Base-by-base conservation (phyloP, 208 protist species). In the Leishmania mexicana region DNA sequence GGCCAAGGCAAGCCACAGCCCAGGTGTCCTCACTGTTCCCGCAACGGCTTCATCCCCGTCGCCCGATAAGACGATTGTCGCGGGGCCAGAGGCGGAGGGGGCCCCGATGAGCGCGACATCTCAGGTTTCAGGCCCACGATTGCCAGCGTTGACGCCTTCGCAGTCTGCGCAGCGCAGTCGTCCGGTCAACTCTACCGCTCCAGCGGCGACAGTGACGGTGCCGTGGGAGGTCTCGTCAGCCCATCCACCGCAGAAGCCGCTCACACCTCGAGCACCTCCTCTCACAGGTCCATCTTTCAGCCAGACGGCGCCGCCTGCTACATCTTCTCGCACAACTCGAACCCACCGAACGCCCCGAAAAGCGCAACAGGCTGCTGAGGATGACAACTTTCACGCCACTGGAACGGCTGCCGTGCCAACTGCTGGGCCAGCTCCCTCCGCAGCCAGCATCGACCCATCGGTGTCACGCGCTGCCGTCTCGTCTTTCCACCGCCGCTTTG, bases 401-500 rank as follows among this genome's bases (percentile, higher is more conserved):
- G 73, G 17, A 47, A 51, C 24, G n/a, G 1, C 68, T 42, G 47
- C 24, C 62, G 38, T 8, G 11, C 42, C 40, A 38, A 45, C 70
- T 21, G 40, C 70, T 54, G 45, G 42, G 10, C 47, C 70, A 19
- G 70, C 45, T 17, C 45, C 42, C 42, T 74, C 42, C 28, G 70
- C 54, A 58, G 60, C 21, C 24, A 51, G 35, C 38, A 35, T 67
- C 1, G 42, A 60, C 19, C 3, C 45, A 35, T 68, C 72, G 2
- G 21, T 65, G n/a, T 60, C 72, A n/a, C 40, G 68, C 5, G 51
- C 51, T 13, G 73, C 77, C 8, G 74, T 81, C 49, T 89, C 86
- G 21, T 89, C 86, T 19, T 86, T 85, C 35, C 57, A 80, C 53
- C 76, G 75, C 49, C 47, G 78, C 40, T 89, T 89, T 42, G 58